These are phyloP conservation scores for Rhynchospora tenuis DNA, from an alignment of 176 grass and related monocot genomes.

Conservation along the genomic window DNA sequence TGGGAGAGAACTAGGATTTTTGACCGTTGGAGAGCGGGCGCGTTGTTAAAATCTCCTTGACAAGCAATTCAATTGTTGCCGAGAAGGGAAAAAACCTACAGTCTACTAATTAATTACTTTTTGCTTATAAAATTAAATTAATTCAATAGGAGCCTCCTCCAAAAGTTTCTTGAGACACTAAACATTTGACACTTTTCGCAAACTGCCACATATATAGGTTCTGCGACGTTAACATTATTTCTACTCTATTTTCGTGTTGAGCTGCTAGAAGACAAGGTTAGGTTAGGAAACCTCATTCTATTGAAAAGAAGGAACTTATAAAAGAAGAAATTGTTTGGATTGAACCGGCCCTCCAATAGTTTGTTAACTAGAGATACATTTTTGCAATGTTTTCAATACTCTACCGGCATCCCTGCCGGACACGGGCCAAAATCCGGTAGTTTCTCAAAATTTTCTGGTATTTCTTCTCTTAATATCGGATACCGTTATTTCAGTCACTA, in stretches of 20 bases:
- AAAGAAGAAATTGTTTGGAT: background rate
- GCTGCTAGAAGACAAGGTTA: slow-evolving; percentile 19
- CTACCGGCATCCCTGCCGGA: no score
- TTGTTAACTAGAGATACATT: background rate
- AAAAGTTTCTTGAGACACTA: slow-evolving; percentile 14
- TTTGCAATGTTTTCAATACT: no score
- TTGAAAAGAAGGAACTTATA: background rate
- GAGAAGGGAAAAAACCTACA: background rate
- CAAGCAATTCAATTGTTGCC: background rate
- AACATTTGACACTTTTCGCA: slow-evolving; percentile 13
- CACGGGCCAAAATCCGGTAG: no score
- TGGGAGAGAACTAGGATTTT: background rate
- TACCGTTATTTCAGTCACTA: no score
- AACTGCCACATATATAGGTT: slow-evolving; percentile 13
- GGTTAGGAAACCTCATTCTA: slow-evolving; percentile 7
- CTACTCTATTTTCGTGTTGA: background rate
- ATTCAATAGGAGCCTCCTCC: background rate
- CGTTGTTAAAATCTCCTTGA: background rate
- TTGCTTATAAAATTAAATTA: background rate
- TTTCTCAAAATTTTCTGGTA: no score
- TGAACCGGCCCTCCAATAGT: background rate
- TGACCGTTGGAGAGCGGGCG: background rate
- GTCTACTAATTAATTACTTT: background rate
- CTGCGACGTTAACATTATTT: background rate
- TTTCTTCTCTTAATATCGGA: no score